phyloP scores from a whole-genome alignment of 306 rosid genomes.

The Pyrus communis region DNA sequence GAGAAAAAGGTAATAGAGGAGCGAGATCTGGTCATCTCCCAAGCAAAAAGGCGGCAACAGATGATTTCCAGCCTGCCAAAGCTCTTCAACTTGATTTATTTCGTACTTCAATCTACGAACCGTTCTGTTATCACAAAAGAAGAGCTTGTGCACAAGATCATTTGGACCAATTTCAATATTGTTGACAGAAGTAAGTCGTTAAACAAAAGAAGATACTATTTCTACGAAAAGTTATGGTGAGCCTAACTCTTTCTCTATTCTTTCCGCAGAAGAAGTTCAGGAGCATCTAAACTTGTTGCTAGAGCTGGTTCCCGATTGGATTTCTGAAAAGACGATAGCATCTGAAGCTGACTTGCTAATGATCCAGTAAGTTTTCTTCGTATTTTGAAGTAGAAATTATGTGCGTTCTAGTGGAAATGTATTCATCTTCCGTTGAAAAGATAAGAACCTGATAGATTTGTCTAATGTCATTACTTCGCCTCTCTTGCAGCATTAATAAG shows the following conservation, averaged over 20 bases:
- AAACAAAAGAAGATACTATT: too few species aligned
- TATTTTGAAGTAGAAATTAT: background rate
- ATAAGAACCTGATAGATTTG: background rate
- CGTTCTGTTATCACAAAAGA: constrained; percentile 53
- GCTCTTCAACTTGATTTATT: constrained; percentile 61
- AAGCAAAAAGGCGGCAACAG: constrained; percentile 58
- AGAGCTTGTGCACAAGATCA: constrained; percentile 70
- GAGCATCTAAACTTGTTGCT: constrained; percentile 60
- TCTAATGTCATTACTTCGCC: background rate
- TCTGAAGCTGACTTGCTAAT: constrained; percentile 47
- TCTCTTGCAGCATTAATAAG: constrained; percentile 48
- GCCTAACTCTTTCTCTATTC: constrained; percentile 17
- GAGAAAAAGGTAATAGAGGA: constrained; percentile 65
- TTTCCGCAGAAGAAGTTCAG: constrained; percentile 54
- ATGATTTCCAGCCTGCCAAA: constrained; percentile 66
- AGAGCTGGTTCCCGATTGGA: constrained; percentile 82
- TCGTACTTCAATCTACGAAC: constrained; percentile 44
- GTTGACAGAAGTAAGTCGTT: constrained; percentile 56
- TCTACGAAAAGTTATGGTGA: background rate
- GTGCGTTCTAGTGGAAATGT: background rate
- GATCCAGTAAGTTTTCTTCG: constrained; percentile 40
- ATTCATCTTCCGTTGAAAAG: background rate
- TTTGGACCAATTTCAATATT: constrained; percentile 38
- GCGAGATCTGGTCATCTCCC: constrained; percentile 58
- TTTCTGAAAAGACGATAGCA: constrained; percentile 50